phyloP scores from a whole-genome alignment of 1,139 yeast species.

The Yamadazyma spencermartinsiae region DNA sequence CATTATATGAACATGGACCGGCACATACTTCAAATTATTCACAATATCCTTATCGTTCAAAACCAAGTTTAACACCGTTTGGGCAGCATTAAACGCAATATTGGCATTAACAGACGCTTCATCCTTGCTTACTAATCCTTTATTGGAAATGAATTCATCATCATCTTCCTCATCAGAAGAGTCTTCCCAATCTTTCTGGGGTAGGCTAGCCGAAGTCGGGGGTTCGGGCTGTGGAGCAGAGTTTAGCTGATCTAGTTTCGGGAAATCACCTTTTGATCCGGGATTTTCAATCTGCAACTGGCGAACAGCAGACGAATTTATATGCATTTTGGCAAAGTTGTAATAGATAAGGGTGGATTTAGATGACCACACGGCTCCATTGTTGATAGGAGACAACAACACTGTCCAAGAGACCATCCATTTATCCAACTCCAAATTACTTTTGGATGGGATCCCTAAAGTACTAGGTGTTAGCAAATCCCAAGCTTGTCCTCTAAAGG shows the following conservation, averaged over 20 bases:
- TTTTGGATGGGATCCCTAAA: conserved; percentile 67
- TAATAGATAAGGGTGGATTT: conserved; percentile 70
- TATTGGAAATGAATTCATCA: conserved; percentile 39
- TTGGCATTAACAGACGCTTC: conserved; percentile 38
- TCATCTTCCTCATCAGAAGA: conserved; percentile 24
- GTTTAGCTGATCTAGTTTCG: conserved; percentile 33
- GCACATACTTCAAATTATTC: conserved; percentile 60
- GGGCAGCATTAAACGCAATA: conserved; percentile 64
- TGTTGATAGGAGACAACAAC: conserved; percentile 57
- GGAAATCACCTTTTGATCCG: conserved; percentile 31
- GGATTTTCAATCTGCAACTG: conserved; percentile 39
- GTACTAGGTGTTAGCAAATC: conserved; percentile 58
- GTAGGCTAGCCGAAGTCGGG: conserved; percentile 8
- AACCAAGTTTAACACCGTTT: conserved; percentile 59
- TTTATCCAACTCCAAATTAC: conserved; percentile 65
- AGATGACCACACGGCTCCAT: conserved; percentile 68
- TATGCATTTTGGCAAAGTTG: conserved; percentile 75
- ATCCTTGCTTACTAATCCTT: conserved; percentile 37
- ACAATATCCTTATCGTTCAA: conserved; percentile 60
- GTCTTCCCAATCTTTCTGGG: conserved; percentile 25
- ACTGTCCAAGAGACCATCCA: conserved; percentile 88
- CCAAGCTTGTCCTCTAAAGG: conserved; percentile 65
- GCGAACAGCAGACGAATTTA: conserved; percentile 58
- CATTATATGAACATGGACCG: conserved; percentile 73
- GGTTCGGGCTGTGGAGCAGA: conserved; percentile 6